Evolutionary conservation across 495 filamentous ascomycete genomes (phyloP), one percentile per base, ranked within the genome.

Genomic region (Halenospora varia): DNA sequence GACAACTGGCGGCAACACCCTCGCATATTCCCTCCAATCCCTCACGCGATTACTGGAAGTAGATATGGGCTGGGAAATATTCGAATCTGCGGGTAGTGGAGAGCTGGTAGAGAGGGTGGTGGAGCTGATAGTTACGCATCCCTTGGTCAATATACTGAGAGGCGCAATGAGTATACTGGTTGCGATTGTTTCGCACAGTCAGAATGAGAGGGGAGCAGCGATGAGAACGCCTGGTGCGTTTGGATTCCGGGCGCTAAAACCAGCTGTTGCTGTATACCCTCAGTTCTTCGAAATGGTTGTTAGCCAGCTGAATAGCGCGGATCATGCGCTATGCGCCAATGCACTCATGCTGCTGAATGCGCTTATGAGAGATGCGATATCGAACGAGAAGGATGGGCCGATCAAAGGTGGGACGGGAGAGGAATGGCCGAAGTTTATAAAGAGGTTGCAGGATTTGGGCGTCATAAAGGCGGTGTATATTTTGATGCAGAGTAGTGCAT

Each of bases 121-220:
- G 51, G 88, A 97, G 64, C 77, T 97, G 26, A 91, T 97, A 53
- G 93, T 99, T 59, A 93, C 85, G 20, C 95, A 97, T 66, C 95
- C 93, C 19, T 81, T 99, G 11, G 94, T 97, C 67, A 99, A 99
- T 64, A 97, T 97, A 62, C 83, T 97, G 46, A 84, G 94, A 10
- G 94, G 93, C 57, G 92, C 93, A 59, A 96, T 97, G 90, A 93
- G 90, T 20, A 94, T 97, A 54, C 82, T 97, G 41, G 92, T 95
- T 41, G 89, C 90, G 13, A 85, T 97, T 47, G 95, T 97, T 48
- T 88, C 90, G 25, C 88, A 96, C 70, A 88, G 90, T 24, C 82
- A 88, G 57, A 80, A 78, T 2, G 39, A 72, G 1, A 60, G 73
- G 3, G 71, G 69, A 18, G 68, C 47, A 3, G 68, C 39, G 9